Evolutionary conservation across 108 stramenopile species (phyloP), one percentile per base, ranked within the genome.

Genomic region (Aureococcus anophagefferens): DNA sequence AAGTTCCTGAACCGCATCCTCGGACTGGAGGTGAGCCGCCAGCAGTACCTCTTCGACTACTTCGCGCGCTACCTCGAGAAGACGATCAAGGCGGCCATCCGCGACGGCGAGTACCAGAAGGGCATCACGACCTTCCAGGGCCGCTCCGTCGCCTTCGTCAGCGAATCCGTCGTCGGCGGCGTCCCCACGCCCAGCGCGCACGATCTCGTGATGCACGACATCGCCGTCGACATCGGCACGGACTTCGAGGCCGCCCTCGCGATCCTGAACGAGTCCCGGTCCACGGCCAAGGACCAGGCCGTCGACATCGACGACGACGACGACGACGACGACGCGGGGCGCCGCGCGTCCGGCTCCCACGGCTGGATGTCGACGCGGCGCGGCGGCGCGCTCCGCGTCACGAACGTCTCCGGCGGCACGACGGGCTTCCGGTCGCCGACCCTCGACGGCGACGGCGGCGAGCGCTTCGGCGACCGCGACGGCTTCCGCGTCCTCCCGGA

Each of bases 1-100:
- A 66, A 67, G 40, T 72, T 72, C 32, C 66, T 72, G 16, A 72
- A 72, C 45, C 62, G 59, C 11, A 40, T 72, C 31, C 72, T 72
- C 28, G 72, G 72, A 21, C 44, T 72, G 0, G 63, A 65, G 31
- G 29, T 72, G 18, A 18, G 32, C 11, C 33, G 51, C 35, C 74
- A 74, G 30, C 59, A 33, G 0, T 28, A 62, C 21, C 45, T 74
- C 29, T 68, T 69, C 37, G 62, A 69, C 5, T 74, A 69, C 25
- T 74, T 74, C 45, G n/a, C 73, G 18, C 5, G 30, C 33, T 31
- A 35, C 28, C 73, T 73, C 46, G 67, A 67, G 21, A 33, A 31
- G 28, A 69, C 33, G 21, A 59, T 74, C 3, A 7, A 70, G 28
- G 46, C 46, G 0, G 68, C 74, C 35, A 74, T 62, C n/a, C 34